Percentiles rank a stretch among this genome's conserved stretches.
Conservation (phyloP, 495 filamentous ascomycete species). For the Daldinia decipiens region DNA sequence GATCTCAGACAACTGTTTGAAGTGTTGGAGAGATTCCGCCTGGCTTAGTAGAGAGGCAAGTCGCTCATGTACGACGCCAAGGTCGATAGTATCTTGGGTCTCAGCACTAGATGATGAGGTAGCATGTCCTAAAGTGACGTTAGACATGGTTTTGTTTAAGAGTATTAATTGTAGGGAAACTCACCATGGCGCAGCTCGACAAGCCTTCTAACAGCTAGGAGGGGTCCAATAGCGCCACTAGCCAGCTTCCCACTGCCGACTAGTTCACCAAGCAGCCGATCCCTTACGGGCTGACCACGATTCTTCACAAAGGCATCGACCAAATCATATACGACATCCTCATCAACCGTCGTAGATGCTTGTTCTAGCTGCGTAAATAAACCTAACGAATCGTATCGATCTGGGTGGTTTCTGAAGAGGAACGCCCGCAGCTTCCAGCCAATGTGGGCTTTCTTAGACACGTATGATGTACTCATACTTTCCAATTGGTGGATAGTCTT, state of each 20-base stretch:
- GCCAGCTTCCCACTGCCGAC: conserved; percentile 36
- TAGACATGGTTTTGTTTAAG: conserved; percentile 19
- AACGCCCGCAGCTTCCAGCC: conserved; percentile 56
- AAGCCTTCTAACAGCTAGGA: conserved; percentile 44
- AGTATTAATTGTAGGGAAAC: conserved; percentile 10
- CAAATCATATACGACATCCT: conserved; percentile 36
- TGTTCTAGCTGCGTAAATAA: conserved; percentile 37
- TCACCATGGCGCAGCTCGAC: conserved; percentile 41
- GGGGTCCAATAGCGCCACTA: conserved; percentile 36
- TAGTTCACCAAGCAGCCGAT: conserved; percentile 38
- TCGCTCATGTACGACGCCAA: conserved; percentile 37
- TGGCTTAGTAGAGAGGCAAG: conserved; percentile 50
- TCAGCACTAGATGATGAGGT: conserved; percentile 7
- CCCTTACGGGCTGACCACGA: conserved; percentile 20
- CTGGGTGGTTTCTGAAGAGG: conserved; percentile 46
- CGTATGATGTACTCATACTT: conserved; percentile 41
- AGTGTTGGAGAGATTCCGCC: conserved; percentile 57
- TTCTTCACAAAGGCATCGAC: conserved; percentile 42
- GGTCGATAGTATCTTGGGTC: conserved; percentile 22
- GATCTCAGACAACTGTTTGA: conserved; percentile 66
- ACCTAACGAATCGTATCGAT: conserved; percentile 26
- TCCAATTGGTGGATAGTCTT: conserved; percentile 42
- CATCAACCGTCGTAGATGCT: conserved; percentile 31
- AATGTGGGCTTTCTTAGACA: conserved; percentile 39
- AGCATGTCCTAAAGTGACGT: conserved; percentile 31